Conservation (phyloP, 306 rosid species). For the Lathyrus aphaca region DNA sequence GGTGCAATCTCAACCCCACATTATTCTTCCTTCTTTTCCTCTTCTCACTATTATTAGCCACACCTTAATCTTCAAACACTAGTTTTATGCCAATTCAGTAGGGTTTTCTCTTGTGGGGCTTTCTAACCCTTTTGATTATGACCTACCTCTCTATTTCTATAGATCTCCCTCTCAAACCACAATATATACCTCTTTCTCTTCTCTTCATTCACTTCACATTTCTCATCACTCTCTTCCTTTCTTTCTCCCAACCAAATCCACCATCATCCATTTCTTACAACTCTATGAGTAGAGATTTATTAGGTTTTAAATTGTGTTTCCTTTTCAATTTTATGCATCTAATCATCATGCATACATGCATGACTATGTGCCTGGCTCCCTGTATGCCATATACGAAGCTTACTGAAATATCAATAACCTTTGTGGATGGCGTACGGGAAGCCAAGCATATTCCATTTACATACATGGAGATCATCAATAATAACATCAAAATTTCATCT, state of each 20-base stretch:
- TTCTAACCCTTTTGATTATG: conserved; percentile 50
- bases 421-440: conserved; percentile 63
- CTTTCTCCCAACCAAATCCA: conserved; percentile 10
- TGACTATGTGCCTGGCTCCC: conserved; percentile 62
- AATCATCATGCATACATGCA: conserved; percentile 36
- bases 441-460: conserved; percentile 60
- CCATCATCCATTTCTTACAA: conserved; percentile 6
- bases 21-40: conserved; percentile 58
- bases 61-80: conserved; percentile 37
- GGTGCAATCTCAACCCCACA: conserved; percentile 78
- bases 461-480: conserved; percentile 39
- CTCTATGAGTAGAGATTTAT: background rate
- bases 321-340: background rate
- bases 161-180: conserved; percentile 46
- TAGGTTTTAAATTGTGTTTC: background rate
- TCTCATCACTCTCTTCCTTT: conserved; percentile 17
- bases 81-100: conserved; percentile 62
- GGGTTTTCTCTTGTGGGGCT: conserved; percentile 56
- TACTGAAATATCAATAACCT: conserved; percentile 43
- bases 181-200: conserved; percentile 32
- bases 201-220: conserved; percentile 23
- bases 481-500: background rate
- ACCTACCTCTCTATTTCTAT: conserved; percentile 42
- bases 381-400: conserved; percentile 59
- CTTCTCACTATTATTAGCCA: conserved; percentile 50